A percentile compares a stretch with the other conserved stretches of the same genome.
phyloP scores from a whole-genome alignment of 257 asterid genomes.

The Oldenlandia corymbosa region DNA sequence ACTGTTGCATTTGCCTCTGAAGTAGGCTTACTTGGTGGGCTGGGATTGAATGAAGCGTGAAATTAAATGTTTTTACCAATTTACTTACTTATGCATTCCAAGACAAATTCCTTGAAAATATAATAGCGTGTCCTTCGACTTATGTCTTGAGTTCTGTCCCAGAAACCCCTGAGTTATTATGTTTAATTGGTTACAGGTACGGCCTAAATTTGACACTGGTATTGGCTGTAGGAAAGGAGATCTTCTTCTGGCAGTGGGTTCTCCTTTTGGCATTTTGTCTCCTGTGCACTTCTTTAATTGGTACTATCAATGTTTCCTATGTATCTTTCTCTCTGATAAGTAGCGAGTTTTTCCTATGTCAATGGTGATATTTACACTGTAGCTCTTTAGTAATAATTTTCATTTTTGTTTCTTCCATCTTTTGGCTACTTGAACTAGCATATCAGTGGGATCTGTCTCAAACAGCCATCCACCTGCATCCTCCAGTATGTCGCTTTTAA shows the following conservation, averaged over 20 bases:
- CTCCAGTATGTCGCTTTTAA: slow-evolving; percentile 51
- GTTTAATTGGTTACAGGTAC: slow-evolving; percentile 39
- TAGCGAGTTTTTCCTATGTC: slow-evolving; percentile 9
- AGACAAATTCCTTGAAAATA: background rate
- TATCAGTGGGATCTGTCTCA: slow-evolving; percentile 85
- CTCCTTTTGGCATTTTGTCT: slow-evolving; percentile 97
- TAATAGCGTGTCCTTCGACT: background rate
- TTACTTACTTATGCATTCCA: background rate
- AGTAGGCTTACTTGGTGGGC: background rate
- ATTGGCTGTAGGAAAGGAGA: slow-evolving; percentile 61
- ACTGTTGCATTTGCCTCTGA: background rate
- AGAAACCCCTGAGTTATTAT: slow-evolving; percentile 3
- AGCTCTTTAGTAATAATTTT: background rate
- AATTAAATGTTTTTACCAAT: background rate
- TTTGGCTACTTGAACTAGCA: slow-evolving; percentile 41
- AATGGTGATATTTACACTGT: background rate
- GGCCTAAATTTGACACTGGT: slow-evolving; percentile 45
- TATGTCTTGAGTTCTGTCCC: background rate
- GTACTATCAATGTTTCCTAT: slow-evolving; percentile 29
- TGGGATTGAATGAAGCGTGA: background rate
- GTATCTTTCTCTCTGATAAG: slow-evolving; percentile 12
- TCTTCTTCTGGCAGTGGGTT: slow-evolving; percentile 90
- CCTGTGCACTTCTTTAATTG: slow-evolving; percentile 94
- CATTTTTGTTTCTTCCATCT: slow-evolving; percentile 7
- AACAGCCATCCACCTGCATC: slow-evolving; percentile 76